Evolutionary conservation across 1,284 basidiomycete species (phyloP).

Genomic region (Trametes hirsuta): DNA sequence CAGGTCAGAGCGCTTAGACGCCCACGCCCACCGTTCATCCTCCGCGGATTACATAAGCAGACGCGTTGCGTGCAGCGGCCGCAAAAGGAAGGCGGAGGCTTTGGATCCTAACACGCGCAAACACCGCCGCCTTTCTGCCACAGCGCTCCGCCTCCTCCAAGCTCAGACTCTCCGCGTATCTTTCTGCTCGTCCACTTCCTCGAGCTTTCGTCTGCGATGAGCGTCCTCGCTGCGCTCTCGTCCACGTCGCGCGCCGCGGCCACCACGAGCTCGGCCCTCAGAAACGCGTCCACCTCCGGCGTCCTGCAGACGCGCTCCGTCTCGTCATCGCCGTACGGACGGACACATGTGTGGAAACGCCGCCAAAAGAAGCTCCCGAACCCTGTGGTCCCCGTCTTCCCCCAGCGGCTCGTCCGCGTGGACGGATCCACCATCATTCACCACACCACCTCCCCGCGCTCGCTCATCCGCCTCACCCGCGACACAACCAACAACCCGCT

Average conservation of each 20-base stretch:
- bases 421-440: constrained; percentile 89
- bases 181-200: not conserved
- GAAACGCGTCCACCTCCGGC: not conserved
- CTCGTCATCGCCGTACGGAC: constrained; percentile 74
- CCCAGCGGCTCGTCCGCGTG: constrained; percentile 80
- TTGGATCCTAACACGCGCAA: constrained; percentile 22
- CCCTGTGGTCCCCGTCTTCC: constrained; percentile 82
- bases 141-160: not conserved
- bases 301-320: constrained; percentile 43
- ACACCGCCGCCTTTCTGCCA: constrained; percentile 1
- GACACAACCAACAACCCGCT: constrained; percentile 86
- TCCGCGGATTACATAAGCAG: constrained; percentile 12
- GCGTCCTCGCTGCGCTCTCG: not conserved
- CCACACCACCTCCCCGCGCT: constrained; percentile 84
- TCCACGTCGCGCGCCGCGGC: not conserved
- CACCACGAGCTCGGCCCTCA: not conserved
- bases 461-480: constrained; percentile 72
- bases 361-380: constrained; percentile 70
- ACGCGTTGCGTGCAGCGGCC: constrained; percentile 4
- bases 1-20: constrained; percentile 1
- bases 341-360: constrained; percentile 76
- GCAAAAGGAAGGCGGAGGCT: constrained; percentile 14
- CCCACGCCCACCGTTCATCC: constrained; percentile 1
- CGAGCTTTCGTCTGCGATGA: not conserved
- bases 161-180: not conserved